Base-by-base conservation (phyloP, 2,329 filamentous ascomycete species). In the Alternaria novae-zelandiae region DNA sequence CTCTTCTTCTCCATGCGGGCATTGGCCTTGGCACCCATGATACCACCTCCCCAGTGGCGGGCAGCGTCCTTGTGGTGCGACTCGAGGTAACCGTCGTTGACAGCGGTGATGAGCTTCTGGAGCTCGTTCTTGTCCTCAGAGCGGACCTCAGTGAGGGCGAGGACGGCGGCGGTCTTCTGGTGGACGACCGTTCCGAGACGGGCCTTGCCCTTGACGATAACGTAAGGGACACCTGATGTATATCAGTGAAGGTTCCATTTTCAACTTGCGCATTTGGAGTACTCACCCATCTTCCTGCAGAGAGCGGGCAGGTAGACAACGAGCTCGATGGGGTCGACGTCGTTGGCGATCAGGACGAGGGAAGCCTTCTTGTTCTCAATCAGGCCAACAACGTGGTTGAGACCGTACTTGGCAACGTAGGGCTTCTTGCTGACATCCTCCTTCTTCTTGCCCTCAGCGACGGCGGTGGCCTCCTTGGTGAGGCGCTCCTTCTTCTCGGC, bases 371-470 rank as follows among this genome's bases (percentile, higher is more conserved):
- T 99, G 90, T 97, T 97, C 91, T 81, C 79, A 61, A 82, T 77
- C 57, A 82, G 78, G 60, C 78, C 80, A 62, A 82, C 79, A 63
- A 99, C 96, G 89, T 99, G 96, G 91, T 99, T 99, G 80, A 99
- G 91, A 87, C 96, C 96, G 86, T 97, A 99, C 91, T 99, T 99
- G 89, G 96, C 94, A 74, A 91, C 87, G 86, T 97, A 99, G 80
- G 96, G 96, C 92, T 99, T 99, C 93, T 98, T 98, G 91, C 89
- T 93, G 83, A 97, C 95, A 80, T 78, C 76, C 89, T 99, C 96
- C 92, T 98, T 98, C 92, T 98, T 99, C 92, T 98, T 97, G 85
- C 96, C 96, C 85, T 98, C 94, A 83, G 94, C 90, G 83, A 99
- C 90, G 80, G 96, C 96, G 78, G 94, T 97, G 72, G 96, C 96